These are phyloP conservation scores for Tulasnella sp. DNA, from an alignment of 768 basidiomycete genomes.

Conservation along the genomic window DNA sequence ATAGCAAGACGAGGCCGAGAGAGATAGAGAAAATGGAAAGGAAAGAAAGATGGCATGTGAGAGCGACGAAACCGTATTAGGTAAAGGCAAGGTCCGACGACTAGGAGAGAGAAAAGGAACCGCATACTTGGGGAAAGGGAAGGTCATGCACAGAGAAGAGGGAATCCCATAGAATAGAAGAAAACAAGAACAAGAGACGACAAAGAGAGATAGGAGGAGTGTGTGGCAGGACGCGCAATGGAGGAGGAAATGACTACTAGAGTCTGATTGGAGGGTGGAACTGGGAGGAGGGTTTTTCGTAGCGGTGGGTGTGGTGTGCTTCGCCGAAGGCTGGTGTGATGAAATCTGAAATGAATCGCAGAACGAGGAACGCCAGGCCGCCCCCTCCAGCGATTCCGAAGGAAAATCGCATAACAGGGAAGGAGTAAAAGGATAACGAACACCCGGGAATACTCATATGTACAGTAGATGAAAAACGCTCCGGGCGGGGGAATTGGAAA, in stretches of 20 bases:
- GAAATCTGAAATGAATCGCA: background rate
- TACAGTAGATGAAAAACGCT: background rate
- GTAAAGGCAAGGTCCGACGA: slow-evolving; percentile 1
- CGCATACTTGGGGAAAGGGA: background rate
- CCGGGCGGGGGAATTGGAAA: background rate
- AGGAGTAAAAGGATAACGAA: background rate
- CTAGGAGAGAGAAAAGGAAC: background rate
- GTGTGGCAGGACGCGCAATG: background rate
- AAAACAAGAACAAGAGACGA: background rate
- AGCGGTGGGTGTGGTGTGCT: background rate
- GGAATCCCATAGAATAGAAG: background rate
- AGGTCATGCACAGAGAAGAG: background rate
- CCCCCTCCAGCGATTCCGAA: background rate
- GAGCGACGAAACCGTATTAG: background rate
- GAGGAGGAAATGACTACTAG: background rate
- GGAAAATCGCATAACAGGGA: background rate
- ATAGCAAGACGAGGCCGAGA: background rate
- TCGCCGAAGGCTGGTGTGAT: background rate
- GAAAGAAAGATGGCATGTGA: background rate
- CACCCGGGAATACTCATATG: background rate
- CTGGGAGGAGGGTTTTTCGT: background rate
- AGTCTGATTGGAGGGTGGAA: background rate
- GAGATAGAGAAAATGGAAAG: background rate
- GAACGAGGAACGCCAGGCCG: background rate
- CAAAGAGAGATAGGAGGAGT: background rate